Percentiles rank a stretch among this genome's conserved stretches.
These are phyloP conservation scores for Smithsoniella earleae DNA, from an alignment of 163 green algal species.

Conservation along the genomic window DNA sequence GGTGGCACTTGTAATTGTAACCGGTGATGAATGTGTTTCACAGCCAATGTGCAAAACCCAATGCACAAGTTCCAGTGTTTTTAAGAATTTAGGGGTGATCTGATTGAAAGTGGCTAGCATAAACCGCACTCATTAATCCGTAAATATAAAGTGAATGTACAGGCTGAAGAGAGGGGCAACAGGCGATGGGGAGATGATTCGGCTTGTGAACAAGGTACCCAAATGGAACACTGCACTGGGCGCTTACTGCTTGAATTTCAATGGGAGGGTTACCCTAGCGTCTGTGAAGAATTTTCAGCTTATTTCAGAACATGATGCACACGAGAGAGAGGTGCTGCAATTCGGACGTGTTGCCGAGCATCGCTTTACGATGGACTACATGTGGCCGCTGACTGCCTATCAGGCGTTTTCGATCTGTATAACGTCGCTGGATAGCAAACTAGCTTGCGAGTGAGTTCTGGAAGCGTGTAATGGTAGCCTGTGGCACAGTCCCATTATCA, in stretches of 20 bases:
- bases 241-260: slow-evolving; percentile 86
- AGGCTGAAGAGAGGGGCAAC: slow-evolving; percentile 37
- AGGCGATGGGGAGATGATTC: slow-evolving; percentile 38
- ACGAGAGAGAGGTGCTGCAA: slow-evolving; percentile 64
- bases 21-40: background rate
- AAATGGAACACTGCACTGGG: slow-evolving; percentile 73
- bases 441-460: slow-evolving; percentile 67
- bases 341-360: slow-evolving; percentile 61
- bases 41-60: background rate
- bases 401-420: slow-evolving; percentile 80
- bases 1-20: background rate
- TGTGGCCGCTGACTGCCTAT: slow-evolving; percentile 65
- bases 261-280: slow-evolving; percentile 75
- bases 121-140: background rate
- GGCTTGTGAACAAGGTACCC: slow-evolving; percentile 72
- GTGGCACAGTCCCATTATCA: too few relatives aligned
- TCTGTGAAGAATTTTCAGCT: slow-evolving; percentile 94
- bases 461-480: background rate
- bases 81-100: too few relatives aligned
- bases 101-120: too few relatives aligned
- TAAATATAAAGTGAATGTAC: background rate
- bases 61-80: background rate
- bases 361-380: slow-evolving; percentile 79
- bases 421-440: slow-evolving; percentile 76
- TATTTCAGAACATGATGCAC: slow-evolving; percentile 45